Base-by-base conservation (phyloP, 495 filamentous ascomycete genomes). In the Collariella sp. region DNA sequence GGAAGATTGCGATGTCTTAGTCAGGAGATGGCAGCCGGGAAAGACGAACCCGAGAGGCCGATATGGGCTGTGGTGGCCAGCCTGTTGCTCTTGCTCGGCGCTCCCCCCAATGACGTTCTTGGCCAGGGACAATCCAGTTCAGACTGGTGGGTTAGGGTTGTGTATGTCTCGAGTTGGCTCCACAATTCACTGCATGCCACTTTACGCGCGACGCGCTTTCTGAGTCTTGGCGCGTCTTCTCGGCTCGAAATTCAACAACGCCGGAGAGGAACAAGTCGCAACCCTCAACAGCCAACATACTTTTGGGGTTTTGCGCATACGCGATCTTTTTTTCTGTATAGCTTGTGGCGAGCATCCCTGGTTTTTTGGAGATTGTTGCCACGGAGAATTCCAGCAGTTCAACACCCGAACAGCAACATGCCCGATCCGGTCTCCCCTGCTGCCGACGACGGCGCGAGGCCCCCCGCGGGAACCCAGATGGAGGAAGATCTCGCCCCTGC, bases 341-440 rank as follows among this genome's bases (percentile, higher is more conserved):
- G n/a, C n/a, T n/a, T n/a, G n/a, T n/a, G n/a, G n/a, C n/a, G n/a
- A n/a, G n/a, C n/a, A n/a, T n/a, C n/a, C n/a, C 31, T 34, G 6
- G 5, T 34, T 34, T 34, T 34, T 34, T 5, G 5, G 31, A 6
- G 31, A 34, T 34, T 34, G 31, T 12, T 34, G 31, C 12, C 6
- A 43, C 22, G 24, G 5, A 9, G 22, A 19, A 40, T 1, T 16
- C 7, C 12, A 16, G 38, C n/a, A 15, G 7, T 1, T 22, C 18
- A 18, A 29, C 7, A 33, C 33, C 15, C 39, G 9, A 9, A 31
- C 26, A 31, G 9, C 26, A 56, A 0, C 11, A 65, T 65, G 62
- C 57, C 64, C 9, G 54, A 62, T 43, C 60, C 62, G 7, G 46
- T 46, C 19, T 31, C 49, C 20, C 15, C 58, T 19, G 18, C 35